Base-by-base conservation (phyloP, 805 yeast genomes). In the Candida manassasensis region DNA sequence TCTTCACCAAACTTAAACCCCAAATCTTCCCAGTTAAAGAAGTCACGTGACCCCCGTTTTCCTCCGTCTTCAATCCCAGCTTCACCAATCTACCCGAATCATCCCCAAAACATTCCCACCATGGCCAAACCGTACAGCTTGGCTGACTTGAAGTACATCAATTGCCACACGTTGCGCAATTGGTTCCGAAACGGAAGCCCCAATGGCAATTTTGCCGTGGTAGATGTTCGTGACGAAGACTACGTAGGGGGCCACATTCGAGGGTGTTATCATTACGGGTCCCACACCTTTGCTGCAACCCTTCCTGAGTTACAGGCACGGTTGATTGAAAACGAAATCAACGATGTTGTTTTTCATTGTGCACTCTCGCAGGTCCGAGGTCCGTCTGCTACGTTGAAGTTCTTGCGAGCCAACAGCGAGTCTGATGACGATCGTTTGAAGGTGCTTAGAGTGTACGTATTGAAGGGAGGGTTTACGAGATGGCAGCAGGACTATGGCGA, bases 321-420 rank as follows among this genome's bases (percentile, higher is more conserved):
- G 27, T 52, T 71, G 9, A 29, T 44, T 13, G 55, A 55, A 21
- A 51, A 57, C 8, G 54, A 56, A 3, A 51, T 58, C 5, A 61
- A 68, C 28, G 77, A 73, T 36, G 75, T 87, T 0, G 82, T 93
- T 0, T 93, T 90, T 61, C 96, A 93, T 55, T 90, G 98, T 57
- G 88, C 89, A 19, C 67, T 84, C 19, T 81, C 94, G 3, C 97
- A 93, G 57, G 94, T 82, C 40, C 67, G 98, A 35, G 97, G 97
- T 0, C 97, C 97, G 0, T 67, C 84, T 3, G 75, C 96, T 3
- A 88, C 97, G 0, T 61, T 79, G 58, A 67, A 65, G 47, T 82
- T 83, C 48, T 50, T 69, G 43, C 57, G 81, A 37, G 66, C 67
- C 43, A 60, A 73, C 10, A 55, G 59, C 29, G 67, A 61, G 9